phyloP scores from a whole-genome alignment of 345 rosid genomes.

The Reutealis trisperma region DNA sequence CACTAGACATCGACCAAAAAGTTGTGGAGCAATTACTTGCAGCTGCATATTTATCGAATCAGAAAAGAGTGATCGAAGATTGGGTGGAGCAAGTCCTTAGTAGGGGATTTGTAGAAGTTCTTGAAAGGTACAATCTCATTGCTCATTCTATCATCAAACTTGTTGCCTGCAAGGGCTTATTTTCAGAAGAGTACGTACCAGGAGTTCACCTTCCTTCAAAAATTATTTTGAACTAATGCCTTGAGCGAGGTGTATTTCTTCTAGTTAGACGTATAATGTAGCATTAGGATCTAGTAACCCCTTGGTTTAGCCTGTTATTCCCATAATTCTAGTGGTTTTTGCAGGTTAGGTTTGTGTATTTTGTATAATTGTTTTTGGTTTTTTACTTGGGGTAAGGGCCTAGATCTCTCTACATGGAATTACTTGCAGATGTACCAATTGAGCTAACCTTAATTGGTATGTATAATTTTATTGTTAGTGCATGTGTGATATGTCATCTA shows the following conservation, averaged over 20 bases:
- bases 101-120: conserved; percentile 46
- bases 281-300: conserved; percentile 18
- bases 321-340: conserved; percentile 25
- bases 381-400: background rate
- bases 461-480: conserved; percentile 15
- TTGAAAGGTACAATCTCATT: conserved; percentile 23
- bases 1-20: conserved; percentile 49
- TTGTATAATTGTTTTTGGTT: conserved; percentile 12
- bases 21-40: conserved; percentile 52
- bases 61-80: conserved; percentile 38
- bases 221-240: conserved; percentile 31
- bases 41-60: conserved; percentile 48
- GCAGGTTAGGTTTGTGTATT: conserved; percentile 24
- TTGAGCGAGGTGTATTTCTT: conserved; percentile 4
- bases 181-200: conserved; percentile 34
- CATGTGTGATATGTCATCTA: background rate
- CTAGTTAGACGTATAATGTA: conserved; percentile 30
- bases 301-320: conserved; percentile 23
- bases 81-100: conserved; percentile 59
- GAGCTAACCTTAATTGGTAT: conserved; percentile 13
- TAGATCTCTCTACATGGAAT: background rate
- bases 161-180: conserved; percentile 31
- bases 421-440: background rate
- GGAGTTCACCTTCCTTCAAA: conserved; percentile 46
- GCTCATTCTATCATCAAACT: conserved; percentile 44